Conservation (phyloP, 2,329 filamentous ascomycete genomes). For the Nakataea oryzae region DNA sequence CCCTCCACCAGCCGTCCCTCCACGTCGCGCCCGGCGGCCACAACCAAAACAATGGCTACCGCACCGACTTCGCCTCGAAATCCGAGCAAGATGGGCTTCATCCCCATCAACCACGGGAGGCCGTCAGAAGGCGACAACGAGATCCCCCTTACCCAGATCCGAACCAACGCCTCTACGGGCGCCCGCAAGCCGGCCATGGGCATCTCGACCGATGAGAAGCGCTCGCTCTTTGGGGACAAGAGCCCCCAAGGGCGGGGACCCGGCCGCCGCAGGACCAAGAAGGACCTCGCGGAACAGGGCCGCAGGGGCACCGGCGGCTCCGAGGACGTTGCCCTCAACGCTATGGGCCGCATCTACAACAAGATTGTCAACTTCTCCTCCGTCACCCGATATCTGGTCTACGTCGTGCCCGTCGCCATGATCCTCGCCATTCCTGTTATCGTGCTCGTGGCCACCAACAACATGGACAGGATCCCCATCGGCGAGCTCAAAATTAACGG, state of each 20-base stretch:
- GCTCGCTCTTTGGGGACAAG: slow-evolving; percentile 25
- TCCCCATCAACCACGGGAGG: slow-evolving; percentile 26
- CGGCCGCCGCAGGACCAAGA: slow-evolving; percentile 37
- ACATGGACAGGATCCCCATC: slow-evolving; percentile 7
- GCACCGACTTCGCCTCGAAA: slow-evolving; percentile 4
- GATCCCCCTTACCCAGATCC: slow-evolving; percentile 46
- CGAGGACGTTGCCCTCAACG: slow-evolving; percentile 43
- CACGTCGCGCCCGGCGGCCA: neutral
- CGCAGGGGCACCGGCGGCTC: slow-evolving; percentile 33
- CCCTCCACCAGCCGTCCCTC: neutral
- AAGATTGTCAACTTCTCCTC: slow-evolving; percentile 54
- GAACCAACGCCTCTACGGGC: slow-evolving; percentile 43
- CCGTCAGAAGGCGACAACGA: slow-evolving; percentile 23
- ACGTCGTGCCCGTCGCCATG: slow-evolving; percentile 53
- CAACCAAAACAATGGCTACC: neutral
- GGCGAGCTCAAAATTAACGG: slow-evolving; percentile 12
- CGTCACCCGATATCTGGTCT: slow-evolving; percentile 56
- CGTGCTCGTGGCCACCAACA: slow-evolving; percentile 35
- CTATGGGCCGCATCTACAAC: slow-evolving; percentile 55
- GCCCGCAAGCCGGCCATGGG: slow-evolving; percentile 19
- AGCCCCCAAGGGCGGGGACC: slow-evolving; percentile 7
- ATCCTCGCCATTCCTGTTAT: slow-evolving; percentile 53
- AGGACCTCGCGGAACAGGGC: slow-evolving; percentile 24
- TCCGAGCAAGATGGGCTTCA: slow-evolving; percentile 29
- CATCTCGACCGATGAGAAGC: slow-evolving; percentile 32